A percentile compares a stretch with the other conserved stretches of the same genome.
Conservation (phyloP, 2,329 filamentous ascomycete genomes). For the Clathrospora elynae region DNA sequence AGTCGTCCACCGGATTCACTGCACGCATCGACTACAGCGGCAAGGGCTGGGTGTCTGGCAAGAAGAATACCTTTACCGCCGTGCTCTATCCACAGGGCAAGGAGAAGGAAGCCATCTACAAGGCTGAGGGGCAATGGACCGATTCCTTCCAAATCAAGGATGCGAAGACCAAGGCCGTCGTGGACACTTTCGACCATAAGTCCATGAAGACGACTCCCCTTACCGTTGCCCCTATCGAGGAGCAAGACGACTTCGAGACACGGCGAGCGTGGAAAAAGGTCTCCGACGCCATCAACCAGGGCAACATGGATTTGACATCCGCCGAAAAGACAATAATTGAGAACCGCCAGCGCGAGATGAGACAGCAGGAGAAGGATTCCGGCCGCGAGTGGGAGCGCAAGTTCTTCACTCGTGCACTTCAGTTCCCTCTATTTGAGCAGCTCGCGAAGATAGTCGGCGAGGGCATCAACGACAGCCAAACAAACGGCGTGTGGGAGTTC, state of each 20-base stretch:
- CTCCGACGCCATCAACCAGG: slow-evolving; percentile 75
- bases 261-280: slow-evolving; percentile 88
- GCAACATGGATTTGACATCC: slow-evolving; percentile 82
- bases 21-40: slow-evolving; percentile 91
- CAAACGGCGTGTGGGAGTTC: slow-evolving; percentile 73
- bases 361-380: slow-evolving; percentile 75
- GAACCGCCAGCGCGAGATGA: slow-evolving; percentile 78
- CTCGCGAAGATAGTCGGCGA: slow-evolving; percentile 54
- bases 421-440: slow-evolving; percentile 54
- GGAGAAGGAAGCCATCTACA: slow-evolving; percentile 78
- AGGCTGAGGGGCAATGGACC: slow-evolving; percentile 89
- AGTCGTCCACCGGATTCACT: slow-evolving; percentile 83
- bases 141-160: slow-evolving; percentile 79
- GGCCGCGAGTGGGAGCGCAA: slow-evolving; percentile 78
- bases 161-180: slow-evolving; percentile 55
- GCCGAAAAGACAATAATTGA: slow-evolving; percentile 88
- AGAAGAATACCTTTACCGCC: slow-evolving; percentile 89
- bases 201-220: slow-evolving; percentile 66
- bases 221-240: slow-evolving; percentile 70
- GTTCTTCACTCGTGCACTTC: slow-evolving; percentile 68
- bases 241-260: slow-evolving; percentile 86
- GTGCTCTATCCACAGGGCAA: slow-evolving; percentile 70
- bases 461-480: slow-evolving; percentile 66
- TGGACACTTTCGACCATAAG: slow-evolving; percentile 56
- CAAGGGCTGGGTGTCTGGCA: slow-evolving; percentile 91